Conservation (phyloP, 805 yeast species). For the Ogataea glucozyma region DNA sequence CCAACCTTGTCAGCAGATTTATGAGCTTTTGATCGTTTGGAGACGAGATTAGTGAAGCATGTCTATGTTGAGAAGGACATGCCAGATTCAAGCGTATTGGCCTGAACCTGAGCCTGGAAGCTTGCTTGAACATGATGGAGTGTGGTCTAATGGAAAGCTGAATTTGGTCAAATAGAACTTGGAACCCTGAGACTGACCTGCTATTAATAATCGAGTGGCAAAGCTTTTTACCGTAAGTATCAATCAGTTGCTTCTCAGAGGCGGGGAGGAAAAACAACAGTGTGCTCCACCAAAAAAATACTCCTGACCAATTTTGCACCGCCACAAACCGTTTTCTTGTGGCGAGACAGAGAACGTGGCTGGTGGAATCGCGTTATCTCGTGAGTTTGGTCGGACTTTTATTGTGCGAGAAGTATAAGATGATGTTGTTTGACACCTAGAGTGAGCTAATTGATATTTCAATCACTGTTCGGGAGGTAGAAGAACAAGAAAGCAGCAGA, state of each 20-base stretch:
- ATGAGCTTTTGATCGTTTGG: slow-evolving; percentile 33
- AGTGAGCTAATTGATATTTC: neutral
- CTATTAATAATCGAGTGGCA: slow-evolving; percentile 20
- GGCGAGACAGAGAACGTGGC: slow-evolving; percentile 1
- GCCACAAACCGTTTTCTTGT: slow-evolving; percentile 1
- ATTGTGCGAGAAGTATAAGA: neutral
- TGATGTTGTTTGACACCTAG: neutral
- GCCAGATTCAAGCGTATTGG: neutral
- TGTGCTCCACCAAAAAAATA: neutral
- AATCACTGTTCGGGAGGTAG: neutral
- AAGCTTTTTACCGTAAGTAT: too few relatives aligned
- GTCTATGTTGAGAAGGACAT: slow-evolving; percentile 17
- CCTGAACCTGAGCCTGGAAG: slow-evolving; percentile 1
- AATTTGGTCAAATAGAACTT: too few relatives aligned
- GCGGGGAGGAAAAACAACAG: neutral
- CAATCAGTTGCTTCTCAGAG: neutral
- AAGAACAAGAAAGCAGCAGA: neutral
- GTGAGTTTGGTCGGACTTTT: neutral
- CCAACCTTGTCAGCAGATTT: slow-evolving; percentile 31
- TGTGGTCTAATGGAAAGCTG: too few relatives aligned
- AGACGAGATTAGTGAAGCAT: slow-evolving; percentile 30
- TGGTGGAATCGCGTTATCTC: neutral
- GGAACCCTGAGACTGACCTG: too few relatives aligned
- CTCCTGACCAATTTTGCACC: neutral
- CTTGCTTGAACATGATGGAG: slow-evolving; percentile 14